Conservation (phyloP, 176 grass and related monocot species). For the Chrysopogon serrulatus region DNA sequence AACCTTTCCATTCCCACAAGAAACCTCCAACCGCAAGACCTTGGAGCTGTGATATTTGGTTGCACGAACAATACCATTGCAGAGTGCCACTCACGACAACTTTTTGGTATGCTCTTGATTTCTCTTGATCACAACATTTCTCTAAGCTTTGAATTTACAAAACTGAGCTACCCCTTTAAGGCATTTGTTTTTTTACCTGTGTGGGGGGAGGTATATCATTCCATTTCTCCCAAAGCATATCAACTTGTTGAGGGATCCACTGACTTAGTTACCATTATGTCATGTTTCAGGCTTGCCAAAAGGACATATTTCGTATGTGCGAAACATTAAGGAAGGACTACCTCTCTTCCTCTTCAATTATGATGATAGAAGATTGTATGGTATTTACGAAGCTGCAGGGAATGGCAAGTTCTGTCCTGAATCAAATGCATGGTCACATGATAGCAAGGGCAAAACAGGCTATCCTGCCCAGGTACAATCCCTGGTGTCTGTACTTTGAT, state of each 20-base stretch:
- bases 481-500: no score
- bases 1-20: constrained; percentile 32
- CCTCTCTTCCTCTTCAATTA: constrained; percentile 88
- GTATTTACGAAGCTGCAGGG: no score
- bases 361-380: constrained; percentile 57
- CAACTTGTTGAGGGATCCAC: not conserved
- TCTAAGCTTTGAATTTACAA: not conserved
- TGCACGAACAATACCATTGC: constrained; percentile 62
- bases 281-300: constrained; percentile 54
- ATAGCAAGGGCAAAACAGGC: no score
- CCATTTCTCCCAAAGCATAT: not conserved
- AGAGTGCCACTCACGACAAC: constrained; percentile 63
- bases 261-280: not conserved
- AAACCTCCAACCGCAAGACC: constrained; percentile 52
- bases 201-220: not conserved
- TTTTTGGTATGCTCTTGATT: constrained; percentile 49
- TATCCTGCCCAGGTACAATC: no score
- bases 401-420: no score
- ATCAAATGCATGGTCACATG: no score
- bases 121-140: constrained; percentile 7
- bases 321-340: constrained; percentile 64
- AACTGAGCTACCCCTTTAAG: not conserved
- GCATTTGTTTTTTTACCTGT: not conserved
- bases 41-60: no score
- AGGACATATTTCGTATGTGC: constrained; percentile 61